Evolutionary conservation across 352 stramenopile genomes (phyloP), one percentile per base, ranked within the genome.

Genomic region (Phytopythium delawarense): DNA sequence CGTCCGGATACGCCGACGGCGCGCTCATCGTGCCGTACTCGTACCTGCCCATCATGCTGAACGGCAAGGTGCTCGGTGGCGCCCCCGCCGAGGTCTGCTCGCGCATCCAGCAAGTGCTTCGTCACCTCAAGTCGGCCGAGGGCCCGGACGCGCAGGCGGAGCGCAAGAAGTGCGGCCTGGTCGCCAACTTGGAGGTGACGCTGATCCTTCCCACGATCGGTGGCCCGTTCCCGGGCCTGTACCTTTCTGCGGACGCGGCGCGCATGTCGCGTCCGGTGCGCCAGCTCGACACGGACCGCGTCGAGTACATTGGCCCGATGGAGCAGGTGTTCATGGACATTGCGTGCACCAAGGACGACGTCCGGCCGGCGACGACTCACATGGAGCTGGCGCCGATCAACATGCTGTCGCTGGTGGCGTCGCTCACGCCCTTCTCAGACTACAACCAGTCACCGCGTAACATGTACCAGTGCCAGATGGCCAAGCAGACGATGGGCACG

Each of bases 401-500:
- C 73, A 99, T 99, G 97, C 80, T 99, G 34, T 99, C 94, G 74
- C 80, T 99, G 30, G 97, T 99, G 55, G 98, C 98, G 15, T 99
- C 96, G 64, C 74, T 99, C 57, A 99, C 97, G 35, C 98, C 98
- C 13, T 99, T 99, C 75, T 98, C 90, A 2, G 98, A 99, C 79
- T 99, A 99, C 79, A 99, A 99, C 79, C 98, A 99, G 83, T 98
- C 88, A 30, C 98, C 98, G 42, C 84, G 98, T 74, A 99, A 99
- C 79, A 99, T 99, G 98, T 99, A 98, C 75, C 97, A 99, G 88
- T 99, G 98, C 69, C 97, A 99, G 80, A 99, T 99, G 98, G 98
- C 96, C 42, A 99, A 99, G 81, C 98, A 99, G 75, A 99, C 98
- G 4, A 99, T 99, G 98, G 98, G 98, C 42, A 99, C 97, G 25